Conservation (phyloP, 2,329 filamentous ascomycete species). For the Trichoderma brevicompactum region DNA sequence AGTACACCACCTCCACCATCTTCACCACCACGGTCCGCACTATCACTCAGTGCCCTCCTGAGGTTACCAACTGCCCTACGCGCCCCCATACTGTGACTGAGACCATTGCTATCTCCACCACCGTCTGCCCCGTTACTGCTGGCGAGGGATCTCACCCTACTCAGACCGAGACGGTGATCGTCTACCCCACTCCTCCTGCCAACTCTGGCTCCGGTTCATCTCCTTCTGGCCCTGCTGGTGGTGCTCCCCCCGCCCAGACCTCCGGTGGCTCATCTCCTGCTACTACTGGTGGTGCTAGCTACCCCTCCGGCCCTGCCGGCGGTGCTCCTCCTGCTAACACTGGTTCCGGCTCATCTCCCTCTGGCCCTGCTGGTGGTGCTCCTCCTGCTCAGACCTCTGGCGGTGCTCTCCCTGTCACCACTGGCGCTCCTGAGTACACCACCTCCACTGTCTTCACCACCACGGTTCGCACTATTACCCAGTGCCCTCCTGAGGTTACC, state of each 20-base stretch:
- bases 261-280: no score
- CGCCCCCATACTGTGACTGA: slow-evolving; percentile 45
- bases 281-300: no score
- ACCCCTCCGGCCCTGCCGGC: no score
- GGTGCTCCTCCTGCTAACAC: background rate
- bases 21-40: slow-evolving; percentile 63
- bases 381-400: slow-evolving; percentile 22
- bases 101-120: slow-evolving; percentile 47
- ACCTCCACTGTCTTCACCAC: slow-evolving; percentile 62
- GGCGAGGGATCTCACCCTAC: slow-evolving; percentile 14
- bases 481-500: slow-evolving; percentile 62
- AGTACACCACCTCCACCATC: slow-evolving; percentile 56
- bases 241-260: background rate
- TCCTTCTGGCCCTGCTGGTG: slow-evolving; percentile 13
- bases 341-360: background rate
- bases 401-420: slow-evolving; percentile 29
- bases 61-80: slow-evolving; percentile 65
- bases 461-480: slow-evolving; percentile 64
- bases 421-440: slow-evolving; percentile 43
- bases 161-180: background rate
- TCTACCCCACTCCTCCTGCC: slow-evolving; percentile 29
- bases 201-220: slow-evolving; percentile 17
- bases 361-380: slow-evolving; percentile 2
- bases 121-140: slow-evolving; percentile 47
- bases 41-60: slow-evolving; percentile 63